phyloP scores from a whole-genome alignment of 352 stramenopile species.

The Pilasporangium apinafurcum region DNA sequence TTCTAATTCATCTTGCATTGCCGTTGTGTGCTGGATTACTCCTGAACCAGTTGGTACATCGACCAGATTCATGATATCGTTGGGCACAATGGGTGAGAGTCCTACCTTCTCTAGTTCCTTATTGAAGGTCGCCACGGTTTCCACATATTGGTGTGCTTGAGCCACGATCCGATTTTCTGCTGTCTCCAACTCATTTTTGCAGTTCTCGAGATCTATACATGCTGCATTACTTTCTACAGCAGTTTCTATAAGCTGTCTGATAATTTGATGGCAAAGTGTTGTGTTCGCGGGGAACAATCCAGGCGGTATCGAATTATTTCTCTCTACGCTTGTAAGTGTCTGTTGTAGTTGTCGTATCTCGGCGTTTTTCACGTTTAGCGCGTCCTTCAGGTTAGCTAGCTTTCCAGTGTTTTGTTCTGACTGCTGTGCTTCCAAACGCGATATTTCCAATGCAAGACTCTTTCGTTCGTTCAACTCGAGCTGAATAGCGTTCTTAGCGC shows the following conservation, averaged over 20 bases:
- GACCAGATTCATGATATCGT: background rate
- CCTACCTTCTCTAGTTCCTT: conserved; percentile 13
- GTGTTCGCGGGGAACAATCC: conserved; percentile 35
- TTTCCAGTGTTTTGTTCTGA: conserved; percentile 9
- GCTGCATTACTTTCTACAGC: conserved; percentile 28
- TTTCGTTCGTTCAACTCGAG: conserved; percentile 50
- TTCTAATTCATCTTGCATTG: too few species aligned
- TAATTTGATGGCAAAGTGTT: conserved; percentile 41
- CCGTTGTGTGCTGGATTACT: too few species aligned
- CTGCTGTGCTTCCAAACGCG: conserved; percentile 9
- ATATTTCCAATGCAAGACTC: conserved; percentile 33
- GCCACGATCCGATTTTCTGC: conserved; percentile 22
- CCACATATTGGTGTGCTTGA: conserved; percentile 15
- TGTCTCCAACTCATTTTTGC: conserved; percentile 19
- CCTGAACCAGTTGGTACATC: background rate
- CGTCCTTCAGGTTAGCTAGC: conserved; percentile 22
- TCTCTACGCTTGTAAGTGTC: conserved; percentile 48
- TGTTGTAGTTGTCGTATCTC: conserved; percentile 60
- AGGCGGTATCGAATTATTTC: conserved; percentile 25
- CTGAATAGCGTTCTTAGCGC: conserved; percentile 41
- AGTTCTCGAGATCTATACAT: conserved; percentile 26
- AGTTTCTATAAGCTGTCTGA: conserved; percentile 37
- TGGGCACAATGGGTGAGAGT: background rate
- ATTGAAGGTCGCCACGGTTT: conserved; percentile 14
- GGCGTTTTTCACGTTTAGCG: conserved; percentile 40